Conservation (phyloP, 2,329 filamentous ascomycete genomes). For the Chalaropsis thielavioides region DNA sequence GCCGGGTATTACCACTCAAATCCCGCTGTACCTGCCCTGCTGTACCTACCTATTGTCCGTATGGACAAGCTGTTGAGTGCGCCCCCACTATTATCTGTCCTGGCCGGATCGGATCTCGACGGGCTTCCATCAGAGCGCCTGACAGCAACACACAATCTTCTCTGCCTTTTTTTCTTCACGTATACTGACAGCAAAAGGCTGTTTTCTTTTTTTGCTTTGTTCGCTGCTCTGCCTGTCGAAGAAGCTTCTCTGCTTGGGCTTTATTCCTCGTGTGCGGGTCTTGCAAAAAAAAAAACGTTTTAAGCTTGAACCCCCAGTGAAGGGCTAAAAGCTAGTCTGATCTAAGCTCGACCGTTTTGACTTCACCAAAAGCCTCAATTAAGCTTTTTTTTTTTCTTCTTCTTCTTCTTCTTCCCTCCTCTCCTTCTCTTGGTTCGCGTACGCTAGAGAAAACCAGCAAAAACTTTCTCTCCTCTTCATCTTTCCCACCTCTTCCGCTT, state of each 20-base stretch:
- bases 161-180: neutral
- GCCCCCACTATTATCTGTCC: neutral
- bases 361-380: neutral
- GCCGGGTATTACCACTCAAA: no score
- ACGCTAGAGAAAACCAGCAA: neutral
- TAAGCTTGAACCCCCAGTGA: neutral
- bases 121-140: no score
- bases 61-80: neutral
- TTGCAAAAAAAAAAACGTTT: neutral
- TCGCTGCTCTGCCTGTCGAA: neutral
- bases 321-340: neutral
- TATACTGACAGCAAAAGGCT: neutral
- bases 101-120: neutral
- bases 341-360: neutral
- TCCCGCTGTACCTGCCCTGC: no score
- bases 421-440: neutral
- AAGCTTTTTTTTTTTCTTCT: slow-evolving; percentile 4
- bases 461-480: neutral
- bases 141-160: no score
- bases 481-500: neutral
- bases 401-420: neutral
- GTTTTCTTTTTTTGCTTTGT: neutral
- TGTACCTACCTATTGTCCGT: no score
- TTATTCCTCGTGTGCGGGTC: neutral
- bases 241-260: no score